Conservation (phyloP, 768 basidiomycete genomes). For the Phaeotremella skinneri region DNA sequence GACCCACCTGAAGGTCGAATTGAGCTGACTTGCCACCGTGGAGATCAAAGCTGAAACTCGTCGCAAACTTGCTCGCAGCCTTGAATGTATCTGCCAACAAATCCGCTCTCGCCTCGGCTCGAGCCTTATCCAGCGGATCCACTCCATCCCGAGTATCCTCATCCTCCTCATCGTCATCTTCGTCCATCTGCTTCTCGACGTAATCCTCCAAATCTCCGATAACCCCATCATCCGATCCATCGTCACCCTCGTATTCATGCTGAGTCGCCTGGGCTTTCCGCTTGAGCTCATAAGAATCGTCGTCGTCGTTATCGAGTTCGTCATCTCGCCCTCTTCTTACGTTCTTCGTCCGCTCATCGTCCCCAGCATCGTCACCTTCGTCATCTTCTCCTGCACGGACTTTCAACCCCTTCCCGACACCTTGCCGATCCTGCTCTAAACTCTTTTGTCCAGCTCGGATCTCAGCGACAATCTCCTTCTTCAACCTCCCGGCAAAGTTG, state of each 20-base stretch:
- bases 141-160: conserved; percentile 65
- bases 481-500: conserved; percentile 74
- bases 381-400: conserved; percentile 19
- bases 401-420: conserved; percentile 64
- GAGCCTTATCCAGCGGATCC: conserved; percentile 62
- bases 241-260: conserved; percentile 61
- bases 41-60: conserved; percentile 66
- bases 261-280: conserved; percentile 53
- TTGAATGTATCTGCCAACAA: conserved; percentile 51
- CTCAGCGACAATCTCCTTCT: conserved; percentile 80
- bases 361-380: conserved; percentile 53
- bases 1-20: conserved; percentile 77
- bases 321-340: conserved; percentile 54
- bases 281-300: conserved; percentile 57
- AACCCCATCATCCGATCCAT: conserved; percentile 50
- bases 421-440: conserved; percentile 67
- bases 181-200: conserved; percentile 39
- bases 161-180: conserved; percentile 56
- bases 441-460: conserved; percentile 79
- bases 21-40: conserved; percentile 59
- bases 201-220: conserved; percentile 43
- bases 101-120: conserved; percentile 44
- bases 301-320: conserved; percentile 60
- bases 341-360: conserved; percentile 45
- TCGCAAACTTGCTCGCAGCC: conserved; percentile 63